A percentile compares a stretch with the other conserved stretches of the same genome.
Conservation (phyloP, 2,329 filamentous ascomycete genomes). For the Scedosporium aurantiacum region DNA sequence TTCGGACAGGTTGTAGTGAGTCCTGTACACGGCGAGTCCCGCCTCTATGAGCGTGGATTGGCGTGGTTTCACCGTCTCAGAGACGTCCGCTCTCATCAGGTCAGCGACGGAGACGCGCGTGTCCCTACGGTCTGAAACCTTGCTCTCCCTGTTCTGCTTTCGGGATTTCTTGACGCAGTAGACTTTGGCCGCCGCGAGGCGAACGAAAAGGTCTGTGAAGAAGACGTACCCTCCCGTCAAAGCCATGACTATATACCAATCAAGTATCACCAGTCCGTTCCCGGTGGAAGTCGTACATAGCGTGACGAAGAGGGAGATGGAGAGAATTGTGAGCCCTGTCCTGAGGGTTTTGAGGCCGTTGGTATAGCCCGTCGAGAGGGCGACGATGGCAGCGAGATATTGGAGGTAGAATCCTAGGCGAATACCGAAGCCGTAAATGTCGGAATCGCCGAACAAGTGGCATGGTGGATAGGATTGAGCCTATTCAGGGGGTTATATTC, state of each 20-base stretch:
- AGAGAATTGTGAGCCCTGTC: slow-evolving; percentile 3
- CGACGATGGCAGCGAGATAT: slow-evolving; percentile 4
- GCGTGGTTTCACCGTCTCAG: background rate
- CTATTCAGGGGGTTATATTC: slow-evolving; percentile 28
- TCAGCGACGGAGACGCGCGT: background rate
- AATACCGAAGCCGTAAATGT: slow-evolving; percentile 9
- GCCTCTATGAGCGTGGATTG: background rate
- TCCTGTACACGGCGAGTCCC: background rate
- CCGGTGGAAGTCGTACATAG: background rate
- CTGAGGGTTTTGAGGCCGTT: background rate
- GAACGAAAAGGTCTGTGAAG: slow-evolving; percentile 2
- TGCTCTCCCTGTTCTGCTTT: background rate
- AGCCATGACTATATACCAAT: slow-evolving; percentile 4
- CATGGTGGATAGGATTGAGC: slow-evolving; percentile 12
- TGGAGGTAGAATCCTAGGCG: slow-evolving; percentile 8
- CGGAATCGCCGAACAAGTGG: slow-evolving; percentile 6
- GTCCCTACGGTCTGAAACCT: background rate
- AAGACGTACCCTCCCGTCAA: background rate
- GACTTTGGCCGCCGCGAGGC: background rate
- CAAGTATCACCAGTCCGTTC: slow-evolving; percentile 1
- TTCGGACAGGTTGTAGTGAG: slow-evolving; percentile 1
- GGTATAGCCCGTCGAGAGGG: background rate
- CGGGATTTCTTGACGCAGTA: background rate
- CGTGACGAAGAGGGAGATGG: background rate
- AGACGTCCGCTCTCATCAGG: background rate